phyloP scores from a whole-genome alignment of 768 basidiomycete species.

The Suillus luteus region DNA sequence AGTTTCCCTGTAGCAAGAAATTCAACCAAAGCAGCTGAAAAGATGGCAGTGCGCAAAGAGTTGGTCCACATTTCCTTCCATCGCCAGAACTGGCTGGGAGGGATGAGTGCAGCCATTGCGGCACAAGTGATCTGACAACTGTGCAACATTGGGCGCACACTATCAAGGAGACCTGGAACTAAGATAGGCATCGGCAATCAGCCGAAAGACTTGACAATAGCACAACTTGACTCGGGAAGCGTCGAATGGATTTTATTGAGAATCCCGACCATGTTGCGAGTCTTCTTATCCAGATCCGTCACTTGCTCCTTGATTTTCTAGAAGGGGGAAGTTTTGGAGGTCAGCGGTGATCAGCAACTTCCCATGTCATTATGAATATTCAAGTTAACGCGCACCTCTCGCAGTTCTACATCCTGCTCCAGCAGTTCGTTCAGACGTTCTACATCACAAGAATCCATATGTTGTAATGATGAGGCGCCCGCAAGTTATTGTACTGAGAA shows the following conservation, averaged over 20 bases:
- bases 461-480: background rate
- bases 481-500: background rate
- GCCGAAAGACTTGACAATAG: constrained; percentile 12
- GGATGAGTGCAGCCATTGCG: constrained; percentile 59
- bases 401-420: constrained; percentile 61
- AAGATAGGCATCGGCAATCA: constrained; percentile 17
- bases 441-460: constrained; percentile 59
- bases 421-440: constrained; percentile 59
- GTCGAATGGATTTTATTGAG: constrained; percentile 84
- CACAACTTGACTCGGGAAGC: constrained; percentile 55
- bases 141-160: constrained; percentile 54
- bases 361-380: background rate
- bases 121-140: constrained; percentile 54
- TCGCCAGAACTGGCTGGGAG: constrained; percentile 75
- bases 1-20: constrained; percentile 63
- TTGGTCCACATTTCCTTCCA: constrained; percentile 86
- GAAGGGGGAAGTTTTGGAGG: constrained; percentile 11
- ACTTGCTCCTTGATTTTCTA: constrained; percentile 85
- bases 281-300: constrained; percentile 72
- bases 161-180: constrained; percentile 65
- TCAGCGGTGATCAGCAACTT: constrained; percentile 5
- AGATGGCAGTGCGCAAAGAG: constrained; percentile 66
- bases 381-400: constrained; percentile 59
- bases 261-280: constrained; percentile 69
- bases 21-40: constrained; percentile 63